Base-by-base conservation (phyloP, 148 eudicot species). In the Persicaria tinctoria region DNA sequence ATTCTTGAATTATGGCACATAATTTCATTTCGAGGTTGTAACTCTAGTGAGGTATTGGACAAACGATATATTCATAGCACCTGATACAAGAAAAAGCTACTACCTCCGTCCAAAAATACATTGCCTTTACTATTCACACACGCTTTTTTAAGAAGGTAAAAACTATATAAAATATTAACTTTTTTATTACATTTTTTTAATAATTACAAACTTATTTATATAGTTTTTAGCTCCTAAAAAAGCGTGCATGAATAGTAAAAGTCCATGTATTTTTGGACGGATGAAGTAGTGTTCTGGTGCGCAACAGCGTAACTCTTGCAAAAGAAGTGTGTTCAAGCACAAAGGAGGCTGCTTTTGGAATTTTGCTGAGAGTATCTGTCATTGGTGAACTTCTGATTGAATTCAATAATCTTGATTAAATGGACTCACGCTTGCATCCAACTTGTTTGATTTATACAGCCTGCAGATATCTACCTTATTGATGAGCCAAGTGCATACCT, bases 401-500 rank as follows among this genome's bases (percentile, higher is more conserved):
- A 9, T 38, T 72, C 9, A 20, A 9, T 27, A 32, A 23, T 13
- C 17, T 49, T 7, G 8, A 13, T 72, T 7, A n/a, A 71, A 49
- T 71, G 4, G 4, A 8, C n/a, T 20, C 0, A 16, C 12, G 18
- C 57, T 57, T 38, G 27, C 13, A 38, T 60, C 62, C 79, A 75
- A 79, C 76, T 14, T 73, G 45, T 47, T 48, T 74, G 57, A 53
- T 62, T 16, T 44, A 51, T 88, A 83, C 90, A 94, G 97, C 98
- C 96, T 53, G 98, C 98, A 16, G 97, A 94, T 77, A 94, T 94
- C 7, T 94, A 94, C 75, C 82, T 94, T 84, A 94, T 94, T 20
- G 98, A 94, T 75, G 97, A 94, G 80, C 96, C 98, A 20, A 91
- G 98, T 89, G 98, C 97, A 17, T 94, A 90, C 81, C 97, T 94